Evolutionary conservation across 2,329 filamentous ascomycete genomes (phyloP), one percentile per base, ranked within the genome.

Genomic region (Calonectria pauciramosa): DNA sequence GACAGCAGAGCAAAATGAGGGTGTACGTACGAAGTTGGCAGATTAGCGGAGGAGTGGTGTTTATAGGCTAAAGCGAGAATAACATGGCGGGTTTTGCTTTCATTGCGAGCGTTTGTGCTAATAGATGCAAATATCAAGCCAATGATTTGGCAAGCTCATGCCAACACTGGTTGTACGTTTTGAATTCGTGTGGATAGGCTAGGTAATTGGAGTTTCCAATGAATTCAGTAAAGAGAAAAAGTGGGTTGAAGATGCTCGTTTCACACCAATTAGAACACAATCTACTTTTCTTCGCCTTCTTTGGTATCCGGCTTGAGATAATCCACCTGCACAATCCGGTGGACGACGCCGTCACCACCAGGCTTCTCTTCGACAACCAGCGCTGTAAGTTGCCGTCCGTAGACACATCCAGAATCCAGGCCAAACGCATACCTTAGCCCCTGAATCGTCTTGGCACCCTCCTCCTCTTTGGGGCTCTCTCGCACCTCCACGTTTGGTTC

Each of bases 361-460:
- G 20, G 6, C 0, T 1, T 64, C 7, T 13, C 67, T 6, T 68
- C 52, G 9, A 80, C 18, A 1, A 80, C 49, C 72, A 80, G 68
- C 0, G 79, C 77, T 1, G 79, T 74, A 14, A 80, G 52, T 2
- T 56, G 73, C 9, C 73, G 76, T 3, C 95, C 95, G 73, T 90
- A 91, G 0, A 95, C 92, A 82, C 96, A 98, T 0, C 92, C 93
- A 0, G 93, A 94, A 82, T 98, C 96, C 28, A 98, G 86, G 0
- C 96, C 96, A 82, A 95, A 95, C 8, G 93, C 94, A 83, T 94
- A 97, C 69, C 90, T 88, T 41, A 67, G 20, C 3, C 41, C 67
- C 13, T 30, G 56, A 0, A 70, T 11, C 2, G n/a, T 13, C 0
- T 56, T n/a, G 14, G 14, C 34, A 4, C 5, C 63, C 10, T 56